Percentiles rank a stretch among this genome's conserved stretches.
phyloP scores from a whole-genome alignment of 163 green algal genomes.

The Trebouxiophyceae sp. region DNA sequence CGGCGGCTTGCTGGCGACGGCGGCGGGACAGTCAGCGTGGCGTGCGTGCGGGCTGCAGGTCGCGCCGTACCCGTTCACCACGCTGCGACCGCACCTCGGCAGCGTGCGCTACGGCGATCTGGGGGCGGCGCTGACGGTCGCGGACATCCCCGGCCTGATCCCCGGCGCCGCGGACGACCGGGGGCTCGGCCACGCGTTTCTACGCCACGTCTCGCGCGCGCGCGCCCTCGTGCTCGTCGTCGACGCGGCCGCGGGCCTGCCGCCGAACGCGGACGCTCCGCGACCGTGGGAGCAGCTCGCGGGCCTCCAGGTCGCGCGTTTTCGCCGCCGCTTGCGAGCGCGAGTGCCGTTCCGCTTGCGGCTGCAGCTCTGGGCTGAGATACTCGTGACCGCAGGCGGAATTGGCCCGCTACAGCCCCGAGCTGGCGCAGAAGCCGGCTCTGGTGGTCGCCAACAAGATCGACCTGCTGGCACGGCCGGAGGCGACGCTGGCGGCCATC shows the following conservation, averaged over 20 bases:
- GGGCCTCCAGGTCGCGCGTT: constrained; percentile 14
- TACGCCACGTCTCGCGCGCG: constrained; percentile 75
- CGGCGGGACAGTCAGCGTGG: not conserved
- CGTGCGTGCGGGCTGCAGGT: constrained; percentile 30
- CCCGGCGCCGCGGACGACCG: constrained; percentile 35
- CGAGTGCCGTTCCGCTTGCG: not conserved
- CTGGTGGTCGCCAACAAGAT: constrained; percentile 62
- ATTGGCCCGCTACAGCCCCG: constrained; percentile 18
- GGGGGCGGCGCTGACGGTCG: constrained; percentile 12
- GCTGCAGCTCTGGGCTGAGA: not conserved
- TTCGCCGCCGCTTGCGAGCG: not conserved
- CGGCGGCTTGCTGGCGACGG: too few relatives aligned
- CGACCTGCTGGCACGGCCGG: constrained; percentile 25
- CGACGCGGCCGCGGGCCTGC: constrained; percentile 29
- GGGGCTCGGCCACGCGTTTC: constrained; percentile 71
- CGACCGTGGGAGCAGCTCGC: constrained; percentile 25
- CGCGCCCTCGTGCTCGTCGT: constrained; percentile 58
- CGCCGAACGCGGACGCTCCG: not conserved
- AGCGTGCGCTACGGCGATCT: constrained; percentile 25
- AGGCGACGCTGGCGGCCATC: constrained; percentile 2
- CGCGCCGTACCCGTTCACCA: constrained; percentile 85
- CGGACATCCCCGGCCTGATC: constrained; percentile 63
- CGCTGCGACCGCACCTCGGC: constrained; percentile 77
- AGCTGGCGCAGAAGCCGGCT: constrained; percentile 21
- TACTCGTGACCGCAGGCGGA: constrained; percentile 11